Evolutionary conservation across 306 rosid species (phyloP).

Genomic region (Inga leiocalycina): DNA sequence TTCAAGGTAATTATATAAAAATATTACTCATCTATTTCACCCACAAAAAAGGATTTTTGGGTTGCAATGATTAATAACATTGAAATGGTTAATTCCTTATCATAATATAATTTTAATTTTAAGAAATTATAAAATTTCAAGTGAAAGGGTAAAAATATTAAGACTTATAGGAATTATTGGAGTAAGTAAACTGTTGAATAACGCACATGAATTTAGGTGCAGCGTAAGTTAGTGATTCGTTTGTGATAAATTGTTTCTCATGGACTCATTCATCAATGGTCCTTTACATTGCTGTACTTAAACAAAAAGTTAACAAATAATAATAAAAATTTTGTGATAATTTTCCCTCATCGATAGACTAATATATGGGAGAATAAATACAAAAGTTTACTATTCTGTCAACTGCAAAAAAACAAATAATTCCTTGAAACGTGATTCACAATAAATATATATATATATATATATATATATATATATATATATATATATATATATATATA

Average conservation of each 20-base stretch:
- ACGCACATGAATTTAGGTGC: neutral
- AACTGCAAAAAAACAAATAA: neutral
- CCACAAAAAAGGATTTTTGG: neutral
- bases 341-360: too few relatives aligned
- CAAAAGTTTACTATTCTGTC: neutral
- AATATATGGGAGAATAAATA: neutral
- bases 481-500: neutral
- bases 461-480: neutral
- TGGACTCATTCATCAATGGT: neutral
- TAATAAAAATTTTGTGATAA: neutral
- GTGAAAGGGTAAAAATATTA: neutral
- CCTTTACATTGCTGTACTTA: neutral
- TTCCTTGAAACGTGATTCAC: constrained; percentile 1
- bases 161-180: neutral
- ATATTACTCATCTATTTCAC: neutral
- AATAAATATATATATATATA: neutral
- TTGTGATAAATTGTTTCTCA: neutral
- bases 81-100: neutral
- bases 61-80: neutral
- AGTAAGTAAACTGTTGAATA: neutral
- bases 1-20: neutral
- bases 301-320: neutral
- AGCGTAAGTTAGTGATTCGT: neutral
- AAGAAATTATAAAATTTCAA: neutral
- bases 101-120: neutral